Percentiles rank a stretch among this genome's conserved stretches.
Conservation (phyloP, 345 rosid genomes). For the Dipteronia sinensis region DNA sequence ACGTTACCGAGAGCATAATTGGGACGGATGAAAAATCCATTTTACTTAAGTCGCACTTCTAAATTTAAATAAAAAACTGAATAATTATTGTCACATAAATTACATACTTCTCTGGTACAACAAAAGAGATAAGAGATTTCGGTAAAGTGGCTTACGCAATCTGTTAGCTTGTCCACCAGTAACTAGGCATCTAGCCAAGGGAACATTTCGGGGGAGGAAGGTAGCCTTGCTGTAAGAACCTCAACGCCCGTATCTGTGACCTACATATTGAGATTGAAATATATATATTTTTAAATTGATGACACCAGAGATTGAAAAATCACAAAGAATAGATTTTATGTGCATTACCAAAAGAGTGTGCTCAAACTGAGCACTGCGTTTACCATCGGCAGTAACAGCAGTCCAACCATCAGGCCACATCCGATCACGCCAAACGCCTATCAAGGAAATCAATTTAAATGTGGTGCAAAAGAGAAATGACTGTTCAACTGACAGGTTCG, state of each 20-base stretch:
- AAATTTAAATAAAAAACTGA: slow-evolving; percentile 17
- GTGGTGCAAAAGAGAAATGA: not conserved
- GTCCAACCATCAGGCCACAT: slow-evolving; percentile 99
- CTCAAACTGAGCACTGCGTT: slow-evolving; percentile 97
- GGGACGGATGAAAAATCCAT: not conserved
- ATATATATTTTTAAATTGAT: too few species aligned
- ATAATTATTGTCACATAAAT: slow-evolving; percentile 1
- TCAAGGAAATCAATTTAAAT: not conserved
- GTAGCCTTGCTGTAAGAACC: slow-evolving; percentile 84
- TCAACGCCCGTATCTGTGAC: slow-evolving; percentile 94
- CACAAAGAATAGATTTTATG: not conserved
- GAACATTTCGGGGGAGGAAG: slow-evolving; percentile 70
- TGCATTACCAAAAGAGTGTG: slow-evolving; percentile 82
- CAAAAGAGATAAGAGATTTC: not conserved
- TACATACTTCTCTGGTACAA: not conserved
- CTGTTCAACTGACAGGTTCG: not conserved
- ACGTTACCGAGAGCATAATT: not conserved
- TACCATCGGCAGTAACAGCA: slow-evolving; percentile 91
- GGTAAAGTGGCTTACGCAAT: not conserved
- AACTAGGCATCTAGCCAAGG: slow-evolving; percentile 66
- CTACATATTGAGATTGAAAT: slow-evolving; percentile 35
- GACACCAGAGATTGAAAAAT: not conserved
- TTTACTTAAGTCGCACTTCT: not conserved
- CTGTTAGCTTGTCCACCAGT: too few species aligned
- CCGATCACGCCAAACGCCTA: slow-evolving; percentile 85